These are phyloP conservation scores for Gaillardinia entomophila DNA, from an alignment of 805 yeast genomes.

Conservation along the genomic window DNA sequence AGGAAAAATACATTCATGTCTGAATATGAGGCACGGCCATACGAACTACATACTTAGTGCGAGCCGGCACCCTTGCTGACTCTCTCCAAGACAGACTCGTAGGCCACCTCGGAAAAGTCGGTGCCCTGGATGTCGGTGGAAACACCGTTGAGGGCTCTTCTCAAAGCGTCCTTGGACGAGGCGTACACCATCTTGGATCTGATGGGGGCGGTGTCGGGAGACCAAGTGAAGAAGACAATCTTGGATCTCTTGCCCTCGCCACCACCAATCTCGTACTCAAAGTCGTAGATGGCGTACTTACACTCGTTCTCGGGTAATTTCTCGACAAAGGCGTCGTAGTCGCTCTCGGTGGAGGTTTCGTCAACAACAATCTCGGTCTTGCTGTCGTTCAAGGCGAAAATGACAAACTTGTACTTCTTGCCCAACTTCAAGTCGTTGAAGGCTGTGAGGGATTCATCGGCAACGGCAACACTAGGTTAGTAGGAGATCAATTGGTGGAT, in stretches of 20 bases:
- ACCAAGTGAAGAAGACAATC: conserved; percentile 76
- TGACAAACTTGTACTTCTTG: conserved; percentile 77
- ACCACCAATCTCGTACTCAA: conserved; percentile 83
- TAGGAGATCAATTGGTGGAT: conserved; percentile 1
- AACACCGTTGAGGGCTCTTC: conserved; percentile 95
- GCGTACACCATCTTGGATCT: conserved; percentile 98
- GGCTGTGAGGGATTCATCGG: conserved; percentile 85
- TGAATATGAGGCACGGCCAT: too few species aligned
- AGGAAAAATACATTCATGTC: too few species aligned
- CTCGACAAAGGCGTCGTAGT: conserved; percentile 82
- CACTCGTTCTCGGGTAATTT: conserved; percentile 94
- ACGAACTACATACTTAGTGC: too few species aligned
- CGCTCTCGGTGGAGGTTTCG: conserved; percentile 66
- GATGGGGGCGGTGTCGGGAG: conserved; percentile 96
- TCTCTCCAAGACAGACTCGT: conserved; percentile 85
- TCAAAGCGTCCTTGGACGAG: conserved; percentile 94
- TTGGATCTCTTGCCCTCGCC: conserved; percentile 93
- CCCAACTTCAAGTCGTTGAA: conserved; percentile 96
- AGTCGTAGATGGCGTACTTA: conserved; percentile 94
- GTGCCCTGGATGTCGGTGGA: conserved; percentile 96
- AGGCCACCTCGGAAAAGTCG: conserved; percentile 94
- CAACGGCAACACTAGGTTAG: conserved; percentile 38
- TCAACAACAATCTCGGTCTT: conserved; percentile 91
- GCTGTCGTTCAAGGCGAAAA: conserved; percentile 73
- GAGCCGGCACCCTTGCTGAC: conserved; percentile 74